These are phyloP conservation scores for Phytophthora fragariae DNA, from an alignment of 352 stramenopile genomes.

Conservation along the genomic window DNA sequence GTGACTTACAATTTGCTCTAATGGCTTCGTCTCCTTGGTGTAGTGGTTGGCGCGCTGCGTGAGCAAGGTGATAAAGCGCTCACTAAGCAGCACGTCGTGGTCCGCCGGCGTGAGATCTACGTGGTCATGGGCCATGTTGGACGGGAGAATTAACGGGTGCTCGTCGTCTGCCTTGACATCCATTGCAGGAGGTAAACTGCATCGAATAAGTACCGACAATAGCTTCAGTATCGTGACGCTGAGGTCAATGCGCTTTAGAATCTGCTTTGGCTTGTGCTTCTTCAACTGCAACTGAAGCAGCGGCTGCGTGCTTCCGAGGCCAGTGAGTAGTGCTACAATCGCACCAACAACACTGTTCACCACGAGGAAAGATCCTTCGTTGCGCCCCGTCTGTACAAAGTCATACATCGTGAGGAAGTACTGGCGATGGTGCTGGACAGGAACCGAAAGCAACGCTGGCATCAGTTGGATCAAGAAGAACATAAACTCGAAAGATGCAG, in stretches of 20 bases:
- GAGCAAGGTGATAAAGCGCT: constrained; percentile 80
- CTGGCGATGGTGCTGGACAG: constrained; percentile 70
- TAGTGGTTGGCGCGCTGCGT: constrained; percentile 79
- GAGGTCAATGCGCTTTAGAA: constrained; percentile 85
- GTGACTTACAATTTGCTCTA: constrained; percentile 81
- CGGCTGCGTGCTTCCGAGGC: constrained; percentile 61
- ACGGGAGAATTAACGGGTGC: constrained; percentile 49
- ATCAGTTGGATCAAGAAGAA: constrained; percentile 84
- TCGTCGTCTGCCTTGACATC: constrained; percentile 49
- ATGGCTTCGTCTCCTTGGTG: constrained; percentile 79
- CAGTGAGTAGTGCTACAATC: constrained; percentile 74
- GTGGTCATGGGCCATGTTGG: constrained; percentile 77
- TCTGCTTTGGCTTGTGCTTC: constrained; percentile 71
- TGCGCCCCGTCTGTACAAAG: constrained; percentile 83
- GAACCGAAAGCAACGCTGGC: constrained; percentile 73
- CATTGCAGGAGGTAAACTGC: constrained; percentile 74
- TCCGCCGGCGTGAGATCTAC: constrained; percentile 68
- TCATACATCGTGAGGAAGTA: constrained; percentile 82
- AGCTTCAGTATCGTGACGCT: constrained; percentile 75
- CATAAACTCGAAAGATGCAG: constrained; percentile 85
- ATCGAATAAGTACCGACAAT: constrained; percentile 76
- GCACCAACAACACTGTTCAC: constrained; percentile 85
- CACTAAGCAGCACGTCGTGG: constrained; percentile 72
- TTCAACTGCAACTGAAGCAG: constrained; percentile 74
- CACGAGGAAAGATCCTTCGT: constrained; percentile 84